These are phyloP conservation scores for Phialophora macrospora DNA, from an alignment of 2,329 filamentous ascomycete genomes.

Conservation along the genomic window DNA sequence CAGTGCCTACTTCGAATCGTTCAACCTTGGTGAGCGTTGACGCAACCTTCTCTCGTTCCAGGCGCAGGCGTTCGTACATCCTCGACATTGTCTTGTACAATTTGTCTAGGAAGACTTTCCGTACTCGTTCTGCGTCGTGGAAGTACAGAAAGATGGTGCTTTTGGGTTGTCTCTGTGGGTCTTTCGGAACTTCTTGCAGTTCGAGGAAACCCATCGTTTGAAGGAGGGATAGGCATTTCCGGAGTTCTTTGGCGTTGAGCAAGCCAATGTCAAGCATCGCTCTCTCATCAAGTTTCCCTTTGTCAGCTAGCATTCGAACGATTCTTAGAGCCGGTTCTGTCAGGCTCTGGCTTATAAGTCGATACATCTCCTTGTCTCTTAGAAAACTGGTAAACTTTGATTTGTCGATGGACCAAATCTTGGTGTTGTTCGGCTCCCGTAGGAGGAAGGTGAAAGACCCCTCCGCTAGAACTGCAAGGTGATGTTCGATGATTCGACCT, in stretches of 20 bases:
- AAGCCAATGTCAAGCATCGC: slow-evolving; percentile 79
- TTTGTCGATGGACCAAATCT: slow-evolving; percentile 85
- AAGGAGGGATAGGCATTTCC: slow-evolving; percentile 81
- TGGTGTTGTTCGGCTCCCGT: slow-evolving; percentile 55
- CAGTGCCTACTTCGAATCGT: slow-evolving; percentile 80
- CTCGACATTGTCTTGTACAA: slow-evolving; percentile 90
- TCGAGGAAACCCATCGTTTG: slow-evolving; percentile 86
- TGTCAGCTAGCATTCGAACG: slow-evolving; percentile 79
- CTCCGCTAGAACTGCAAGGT: slow-evolving; percentile 57
- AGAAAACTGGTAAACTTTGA: slow-evolving; percentile 71
- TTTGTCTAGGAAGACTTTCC: slow-evolving; percentile 73
- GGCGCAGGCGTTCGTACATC: slow-evolving; percentile 76
- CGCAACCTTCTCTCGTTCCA: slow-evolving; percentile 73
- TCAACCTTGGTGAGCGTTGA: slow-evolving; percentile 80
- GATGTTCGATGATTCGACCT: slow-evolving; percentile 36
- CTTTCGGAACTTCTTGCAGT: slow-evolving; percentile 90
- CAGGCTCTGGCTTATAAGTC: slow-evolving; percentile 56
- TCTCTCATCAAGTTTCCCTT: slow-evolving; percentile 95
- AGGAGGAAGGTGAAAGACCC: slow-evolving; percentile 48
- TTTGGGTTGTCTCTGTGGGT: slow-evolving; percentile 78
- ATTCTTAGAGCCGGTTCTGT: slow-evolving; percentile 63
- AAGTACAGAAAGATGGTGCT: slow-evolving; percentile 91
- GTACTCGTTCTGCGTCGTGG: slow-evolving; percentile 77
- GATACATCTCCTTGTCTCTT: slow-evolving; percentile 78
- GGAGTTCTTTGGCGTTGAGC: slow-evolving; percentile 82